Conservation (phyloP, 2,329 filamentous ascomycete genomes). For the Diaporthe citrichinensis region DNA sequence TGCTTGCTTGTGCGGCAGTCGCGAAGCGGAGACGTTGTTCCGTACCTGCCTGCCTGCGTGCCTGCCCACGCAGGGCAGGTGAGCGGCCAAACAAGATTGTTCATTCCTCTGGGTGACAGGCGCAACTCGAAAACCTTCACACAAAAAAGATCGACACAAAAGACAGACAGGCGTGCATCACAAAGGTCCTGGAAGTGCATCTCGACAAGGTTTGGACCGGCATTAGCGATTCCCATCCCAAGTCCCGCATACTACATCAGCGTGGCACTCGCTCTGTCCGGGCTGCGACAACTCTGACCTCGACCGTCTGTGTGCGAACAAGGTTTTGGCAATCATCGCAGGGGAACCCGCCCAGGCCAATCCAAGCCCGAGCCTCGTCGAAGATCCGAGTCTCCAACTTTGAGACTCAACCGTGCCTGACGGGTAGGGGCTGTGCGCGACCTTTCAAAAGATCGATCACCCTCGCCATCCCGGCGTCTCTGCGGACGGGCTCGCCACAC, state of each 20-base stretch:
- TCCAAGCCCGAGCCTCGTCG: constrained; percentile 8
- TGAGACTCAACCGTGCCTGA: constrained; percentile 7
- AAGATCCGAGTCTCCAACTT: constrained; percentile 6
- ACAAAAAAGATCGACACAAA: not conserved
- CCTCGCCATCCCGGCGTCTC: constrained; percentile 1
- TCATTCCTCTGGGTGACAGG: constrained; percentile 7
- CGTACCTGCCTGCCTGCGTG: not conserved
- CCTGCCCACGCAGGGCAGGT: not conserved
- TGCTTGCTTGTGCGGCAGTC: constrained; percentile 4
- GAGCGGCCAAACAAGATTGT: constrained; percentile 1
- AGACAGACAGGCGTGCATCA: constrained; percentile 1
- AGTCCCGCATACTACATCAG: constrained; percentile 20
- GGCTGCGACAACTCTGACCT: constrained; percentile 15
- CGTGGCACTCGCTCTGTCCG: constrained; percentile 4
- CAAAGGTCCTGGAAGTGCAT: not conserved
- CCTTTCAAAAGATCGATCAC: constrained; percentile 21
- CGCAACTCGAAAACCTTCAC: constrained; percentile 19
- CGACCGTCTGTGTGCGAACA: constrained; percentile 14
- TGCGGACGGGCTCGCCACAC: constrained; percentile 1
- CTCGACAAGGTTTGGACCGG: constrained; percentile 3
- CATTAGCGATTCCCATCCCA: constrained; percentile 29
- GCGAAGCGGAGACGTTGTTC: constrained; percentile 9
- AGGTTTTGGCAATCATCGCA: constrained; percentile 29
- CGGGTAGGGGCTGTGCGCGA: constrained; percentile 24
- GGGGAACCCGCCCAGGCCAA: constrained; percentile 12